Evolutionary conservation across 139 green algal genomes (phyloP).

Genomic region (Coelastrella sp.): DNA sequence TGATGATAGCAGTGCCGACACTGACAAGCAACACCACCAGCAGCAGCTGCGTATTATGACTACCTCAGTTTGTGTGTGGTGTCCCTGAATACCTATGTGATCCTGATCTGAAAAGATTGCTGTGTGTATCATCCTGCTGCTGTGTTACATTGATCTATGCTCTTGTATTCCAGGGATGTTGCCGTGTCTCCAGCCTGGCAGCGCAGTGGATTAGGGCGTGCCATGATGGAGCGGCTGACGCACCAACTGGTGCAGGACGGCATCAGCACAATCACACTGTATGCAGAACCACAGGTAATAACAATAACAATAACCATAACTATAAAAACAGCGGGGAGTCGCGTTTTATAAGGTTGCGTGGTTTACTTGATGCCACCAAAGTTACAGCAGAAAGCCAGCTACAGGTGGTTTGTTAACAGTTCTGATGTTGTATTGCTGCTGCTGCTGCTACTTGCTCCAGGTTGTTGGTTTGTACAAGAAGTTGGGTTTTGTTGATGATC

Average conservation of each 20-base stretch:
- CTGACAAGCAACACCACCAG: neutral
- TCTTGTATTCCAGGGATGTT: slow-evolving; percentile 75
- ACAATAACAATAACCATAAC: neutral
- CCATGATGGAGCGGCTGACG: slow-evolving; percentile 84
- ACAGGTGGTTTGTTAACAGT: too few species aligned
- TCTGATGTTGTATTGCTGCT: too few species aligned
- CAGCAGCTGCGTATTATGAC: too few species aligned
- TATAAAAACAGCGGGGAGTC: too few species aligned
- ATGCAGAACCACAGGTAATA: slow-evolving; percentile 65
- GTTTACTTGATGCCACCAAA: too few species aligned
- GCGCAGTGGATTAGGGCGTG: slow-evolving; percentile 78
- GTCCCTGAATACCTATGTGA: too few species aligned
- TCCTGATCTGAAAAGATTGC: too few species aligned
- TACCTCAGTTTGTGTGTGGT: too few species aligned
- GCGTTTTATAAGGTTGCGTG: too few species aligned
- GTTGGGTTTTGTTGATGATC: slow-evolving; percentile 84
- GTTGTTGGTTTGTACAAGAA: slow-evolving; percentile 90
- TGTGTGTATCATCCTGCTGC: neutral
- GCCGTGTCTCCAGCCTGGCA: slow-evolving; percentile 88
- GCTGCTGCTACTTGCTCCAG: slow-evolving; percentile 5
- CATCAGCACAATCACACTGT: slow-evolving; percentile 87
- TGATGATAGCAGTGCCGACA: neutral
- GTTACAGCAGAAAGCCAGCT: too few species aligned
- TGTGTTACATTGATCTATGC: neutral
- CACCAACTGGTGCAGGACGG: slow-evolving; percentile 74